These are phyloP conservation scores for Cardiospermum halicacabum DNA, from an alignment of 345 rosid genomes.

Conservation along the genomic window DNA sequence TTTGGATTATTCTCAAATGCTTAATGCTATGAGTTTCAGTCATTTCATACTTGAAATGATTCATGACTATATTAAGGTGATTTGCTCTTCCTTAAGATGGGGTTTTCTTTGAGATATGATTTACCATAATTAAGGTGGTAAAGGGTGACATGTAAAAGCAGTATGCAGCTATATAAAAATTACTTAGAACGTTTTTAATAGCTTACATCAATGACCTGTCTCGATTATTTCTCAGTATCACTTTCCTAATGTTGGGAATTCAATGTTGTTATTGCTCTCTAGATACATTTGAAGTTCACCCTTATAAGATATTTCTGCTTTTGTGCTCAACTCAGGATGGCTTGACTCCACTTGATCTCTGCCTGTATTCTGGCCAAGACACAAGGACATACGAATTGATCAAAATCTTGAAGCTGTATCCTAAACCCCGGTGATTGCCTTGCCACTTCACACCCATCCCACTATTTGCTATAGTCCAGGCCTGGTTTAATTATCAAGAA, in stretches of 20 bases:
- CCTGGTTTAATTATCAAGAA: neutral
- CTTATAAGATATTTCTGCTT: neutral
- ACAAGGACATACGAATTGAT: conserved; percentile 63
- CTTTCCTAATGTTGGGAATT: neutral
- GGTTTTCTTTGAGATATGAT: neutral
- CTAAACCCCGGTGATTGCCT: conserved; percentile 23
- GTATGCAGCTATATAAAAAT: too few relatives aligned
- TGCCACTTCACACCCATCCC: neutral
- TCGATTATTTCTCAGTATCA: neutral
- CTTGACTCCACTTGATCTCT: conserved; percentile 72
- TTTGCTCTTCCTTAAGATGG: accelerated
- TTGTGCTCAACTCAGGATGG: conserved; percentile 53
- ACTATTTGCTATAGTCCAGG: neutral
- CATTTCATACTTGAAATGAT: neutral
- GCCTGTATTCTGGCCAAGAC: conserved; percentile 63
- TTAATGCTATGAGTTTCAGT: conserved; percentile 1
- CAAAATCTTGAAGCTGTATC: conserved; percentile 70
- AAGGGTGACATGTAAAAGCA: too few relatives aligned
- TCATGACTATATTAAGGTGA: neutral
- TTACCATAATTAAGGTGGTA: neutral
- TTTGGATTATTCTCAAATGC: neutral
- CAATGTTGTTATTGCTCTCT: neutral
- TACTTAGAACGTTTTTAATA: too few relatives aligned
- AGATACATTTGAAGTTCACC: neutral
- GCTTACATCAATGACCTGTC: too few relatives aligned